Evolutionary conservation across 108 stramenopile species (phyloP), one percentile per base, ranked within the genome.

Genomic region (Pseudonitzschia delicatissima): DNA sequence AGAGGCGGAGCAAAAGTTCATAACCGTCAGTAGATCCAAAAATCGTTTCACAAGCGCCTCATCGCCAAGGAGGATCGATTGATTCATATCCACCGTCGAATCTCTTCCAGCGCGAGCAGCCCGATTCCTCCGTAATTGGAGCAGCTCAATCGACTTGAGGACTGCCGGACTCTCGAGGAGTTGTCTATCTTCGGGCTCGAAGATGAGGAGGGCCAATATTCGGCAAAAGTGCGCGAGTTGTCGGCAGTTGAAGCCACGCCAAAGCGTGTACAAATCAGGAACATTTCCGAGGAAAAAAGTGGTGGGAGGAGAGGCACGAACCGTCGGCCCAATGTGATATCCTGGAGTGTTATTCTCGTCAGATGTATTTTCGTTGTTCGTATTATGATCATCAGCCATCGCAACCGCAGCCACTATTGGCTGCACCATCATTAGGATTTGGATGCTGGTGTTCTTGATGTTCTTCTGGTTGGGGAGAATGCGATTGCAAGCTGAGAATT

Each of bases 131-230:
- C 91, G 77, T 26, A 92, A 67, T 69, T 87, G 86, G 48, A 95
- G 72, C 42, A 95, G 67, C 65, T 86, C 89, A 63, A 91, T 62
- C 28, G 88, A 91, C 63, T 84, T 85, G 67, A 90, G 69, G 20
- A 78, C 86, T 11, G 76, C 68, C 18, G 87, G 74, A 57, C 81
- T 80, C 65, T 94, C 90, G 74, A 90, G 52, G 20, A 89, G 60
- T 63, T 90, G 86, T n/a, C 91, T 72, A 53, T 92, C 91, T 70
- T 95, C 94, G n/a, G 91, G 91, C 68, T 95, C 91, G 69, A 93
- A 95, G 5, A 91, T 73, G 12, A 91, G 67, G 57, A 95, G 80
- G 8, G 91, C 91, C 42, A 95, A 71, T 28, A 91, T 86, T 28
- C 94, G 82, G 45, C 89, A 91, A 70, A 93, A 91, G 68, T 90